Conservation (phyloP, 352 stramenopile genomes). For the Phytophthora pisi region DNA sequence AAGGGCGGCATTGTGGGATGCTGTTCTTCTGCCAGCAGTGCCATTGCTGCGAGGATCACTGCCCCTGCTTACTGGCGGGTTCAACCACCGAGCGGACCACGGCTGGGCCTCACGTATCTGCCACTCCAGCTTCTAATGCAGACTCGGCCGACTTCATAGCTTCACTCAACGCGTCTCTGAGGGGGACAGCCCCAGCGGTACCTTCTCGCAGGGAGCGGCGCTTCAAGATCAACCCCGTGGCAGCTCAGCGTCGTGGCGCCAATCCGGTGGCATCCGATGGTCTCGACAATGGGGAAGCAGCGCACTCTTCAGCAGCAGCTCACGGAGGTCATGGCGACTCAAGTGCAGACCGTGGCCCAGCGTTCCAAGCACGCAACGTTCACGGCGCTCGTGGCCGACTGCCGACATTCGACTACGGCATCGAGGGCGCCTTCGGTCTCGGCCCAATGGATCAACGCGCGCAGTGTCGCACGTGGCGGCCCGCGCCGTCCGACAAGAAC, state of each 20-base stretch:
- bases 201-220: constrained; percentile 28
- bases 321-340: not conserved
- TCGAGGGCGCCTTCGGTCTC: constrained; percentile 39
- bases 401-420: constrained; percentile 45
- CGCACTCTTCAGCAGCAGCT: not conserved
- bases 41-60: constrained; percentile 49
- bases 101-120: not conserved
- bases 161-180: constrained; percentile 16
- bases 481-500: constrained; percentile 54
- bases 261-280: constrained; percentile 4
- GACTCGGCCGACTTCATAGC: constrained; percentile 16
- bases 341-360: not conserved
- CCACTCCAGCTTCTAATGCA: not conserved
- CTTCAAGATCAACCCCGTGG: constrained; percentile 38
- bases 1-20: constrained; percentile 43
- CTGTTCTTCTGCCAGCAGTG: constrained; percentile 45
- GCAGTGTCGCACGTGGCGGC: constrained; percentile 42
- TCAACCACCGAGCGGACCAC: constrained; percentile 1
- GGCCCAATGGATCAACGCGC: constrained; percentile 23
- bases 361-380: not conserved
- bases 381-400: constrained; percentile 27
- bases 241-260: constrained; percentile 29
- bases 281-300: not conserved
- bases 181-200: constrained; percentile 1
- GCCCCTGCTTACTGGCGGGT: constrained; percentile 33